These are phyloP conservation scores for Solanum paucissectum DNA, from an alignment of 257 asterid genomes.

Conservation along the genomic window DNA sequence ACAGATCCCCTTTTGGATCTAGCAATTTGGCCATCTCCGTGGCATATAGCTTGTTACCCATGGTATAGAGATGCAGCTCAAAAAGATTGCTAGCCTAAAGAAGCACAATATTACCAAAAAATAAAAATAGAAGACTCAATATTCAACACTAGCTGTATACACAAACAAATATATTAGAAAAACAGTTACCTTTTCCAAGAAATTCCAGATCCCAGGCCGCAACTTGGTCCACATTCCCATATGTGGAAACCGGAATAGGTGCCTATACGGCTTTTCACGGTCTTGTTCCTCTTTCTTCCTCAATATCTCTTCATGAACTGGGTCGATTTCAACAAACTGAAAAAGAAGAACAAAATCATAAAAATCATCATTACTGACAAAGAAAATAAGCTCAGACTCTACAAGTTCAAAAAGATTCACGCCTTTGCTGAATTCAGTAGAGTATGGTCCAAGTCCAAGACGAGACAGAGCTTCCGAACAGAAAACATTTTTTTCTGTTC, in stretches of 20 bases:
- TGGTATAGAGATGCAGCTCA: conserved; percentile 89
- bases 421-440: conserved; percentile 97
- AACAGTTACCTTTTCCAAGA: conserved; percentile 76
- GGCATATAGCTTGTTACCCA: conserved; percentile 98
- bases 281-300: conserved; percentile 93
- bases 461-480: conserved; percentile 79
- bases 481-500: conserved; percentile 92
- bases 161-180: not conserved
- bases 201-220: conserved; percentile 98
- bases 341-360: conserved; percentile 6
- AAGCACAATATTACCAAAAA: not conserved
- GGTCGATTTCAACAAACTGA: conserved; percentile 91
- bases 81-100: conserved; percentile 77
- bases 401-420: conserved; percentile 6
- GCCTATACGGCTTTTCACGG: conserved; percentile 72
- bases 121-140: not conserved
- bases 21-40: conserved; percentile 98
- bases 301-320: conserved; percentile 69
- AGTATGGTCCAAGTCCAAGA: conserved; percentile 96
- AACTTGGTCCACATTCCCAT: conserved; percentile 99
- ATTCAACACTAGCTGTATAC: not conserved
- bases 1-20: conserved; percentile 91
- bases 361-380: not conserved
- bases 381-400: not conserved
- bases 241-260: conserved; percentile 87